These are phyloP conservation scores for Talaromyces ruber DNA, from an alignment of 495 filamentous ascomycete species.

Conservation along the genomic window DNA sequence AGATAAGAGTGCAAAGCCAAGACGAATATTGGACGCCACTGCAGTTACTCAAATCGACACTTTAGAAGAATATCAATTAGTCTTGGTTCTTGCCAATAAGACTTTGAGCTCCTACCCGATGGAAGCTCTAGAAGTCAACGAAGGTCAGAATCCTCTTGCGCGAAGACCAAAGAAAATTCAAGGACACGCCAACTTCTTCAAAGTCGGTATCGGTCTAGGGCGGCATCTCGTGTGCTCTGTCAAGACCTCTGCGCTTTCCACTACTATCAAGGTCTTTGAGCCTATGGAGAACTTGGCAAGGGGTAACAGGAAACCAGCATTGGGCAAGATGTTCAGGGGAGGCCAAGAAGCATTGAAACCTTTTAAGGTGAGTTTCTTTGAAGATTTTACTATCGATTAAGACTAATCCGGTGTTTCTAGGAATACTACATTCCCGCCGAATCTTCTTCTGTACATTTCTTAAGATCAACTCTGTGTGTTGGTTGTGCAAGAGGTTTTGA, in stretches of 20 bases:
- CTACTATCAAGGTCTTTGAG: slow-evolving; percentile 96
- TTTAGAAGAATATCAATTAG: slow-evolving; percentile 84
- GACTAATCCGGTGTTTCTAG: slow-evolving; percentile 17
- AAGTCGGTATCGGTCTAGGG: slow-evolving; percentile 87
- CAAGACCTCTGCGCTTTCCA: slow-evolving; percentile 80
- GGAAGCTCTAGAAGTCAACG: slow-evolving; percentile 73
- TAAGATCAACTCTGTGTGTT: slow-evolving; percentile 93
- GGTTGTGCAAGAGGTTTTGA: slow-evolving; percentile 94
- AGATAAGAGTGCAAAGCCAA: slow-evolving; percentile 66
- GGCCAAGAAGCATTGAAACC: slow-evolving; percentile 90
- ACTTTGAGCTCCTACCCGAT: slow-evolving; percentile 80
- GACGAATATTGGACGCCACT: slow-evolving; percentile 73
- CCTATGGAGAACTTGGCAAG: slow-evolving; percentile 86
- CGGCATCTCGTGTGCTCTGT: slow-evolving; percentile 92
- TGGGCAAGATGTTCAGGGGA: slow-evolving; percentile 89
- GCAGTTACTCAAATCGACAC: slow-evolving; percentile 94
- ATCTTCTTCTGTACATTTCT: slow-evolving; percentile 92
- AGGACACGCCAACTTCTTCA: slow-evolving; percentile 96
- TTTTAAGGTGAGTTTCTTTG: slow-evolving; percentile 57
- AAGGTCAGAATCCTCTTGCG: slow-evolving; percentile 57
- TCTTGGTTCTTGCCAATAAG: slow-evolving; percentile 90
- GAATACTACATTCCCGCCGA: slow-evolving; percentile 99
- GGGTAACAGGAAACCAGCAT: slow-evolving; percentile 82
- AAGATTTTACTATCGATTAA: neutral
- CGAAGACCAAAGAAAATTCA: slow-evolving; percentile 97